Base-by-base conservation (phyloP, 2,329 filamentous ascomycete species). In the Xylariaceae sp. region DNA sequence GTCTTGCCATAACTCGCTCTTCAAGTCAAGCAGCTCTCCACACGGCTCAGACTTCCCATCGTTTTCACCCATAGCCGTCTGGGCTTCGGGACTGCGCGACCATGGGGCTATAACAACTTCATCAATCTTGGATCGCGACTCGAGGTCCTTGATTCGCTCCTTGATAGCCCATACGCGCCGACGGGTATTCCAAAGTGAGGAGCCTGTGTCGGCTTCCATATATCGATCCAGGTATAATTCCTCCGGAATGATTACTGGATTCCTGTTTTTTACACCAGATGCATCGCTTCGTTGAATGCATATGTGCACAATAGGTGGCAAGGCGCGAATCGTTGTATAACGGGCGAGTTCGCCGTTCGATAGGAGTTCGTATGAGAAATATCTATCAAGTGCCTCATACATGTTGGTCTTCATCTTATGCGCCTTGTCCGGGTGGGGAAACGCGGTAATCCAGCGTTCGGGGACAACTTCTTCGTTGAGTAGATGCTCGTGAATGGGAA, bases 171-270 rank as follows among this genome's bases (percentile, higher is more conserved):
- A 97, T 50, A 84, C 84, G 61, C 87, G 78, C 61, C 86, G 81
- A 34, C 91, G 85, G 49, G 83, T 79, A 49, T 80, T 76, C 71
- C 89, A 83, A 1, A 91, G 76, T 1, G 81, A 75, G 2, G 86
- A 83, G 47, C 84, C 80, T 3, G 80, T 78, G 0, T 81, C 77
- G 3, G 84, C 82, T 61, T 90, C 86, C 81, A 92, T 88, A 73
- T 96, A 99, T 34, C 92, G 84, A 73, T 97, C 94, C 56, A 99
- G 79, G 70, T 90, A 96, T 10, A 99, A 80, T 1, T 82, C 87
- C 65, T 94, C 88, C 3, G 88, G 86, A n/a, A 99, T 84, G 17
- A 85, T 80, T 10, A 99, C 83, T 9, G 89, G 85, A 61, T 92
- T 86, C 56, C 85, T 85, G 34, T 92, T 91, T 70, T 96, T 96